A percentile compares a stretch with the other conserved stretches of the same genome.
Evolutionary conservation across 2,329 filamentous ascomycete species (phyloP).

Genomic region (Keithomyces neogunnii): DNA sequence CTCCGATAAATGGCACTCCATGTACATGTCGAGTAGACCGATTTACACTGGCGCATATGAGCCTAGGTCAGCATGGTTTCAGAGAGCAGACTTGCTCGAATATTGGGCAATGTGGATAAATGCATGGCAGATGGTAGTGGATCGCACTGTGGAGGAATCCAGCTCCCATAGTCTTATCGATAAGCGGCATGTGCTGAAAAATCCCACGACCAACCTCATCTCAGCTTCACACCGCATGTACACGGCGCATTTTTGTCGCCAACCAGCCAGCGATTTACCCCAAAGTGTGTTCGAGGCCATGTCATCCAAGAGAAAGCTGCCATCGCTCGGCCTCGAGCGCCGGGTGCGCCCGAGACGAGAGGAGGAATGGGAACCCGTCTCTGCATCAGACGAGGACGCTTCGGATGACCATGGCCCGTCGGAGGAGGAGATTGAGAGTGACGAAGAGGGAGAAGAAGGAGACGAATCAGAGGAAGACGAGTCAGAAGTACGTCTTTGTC

Average conservation of each 20-base stretch:
- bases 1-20: no score
- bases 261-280: background rate
- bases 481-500: constrained; percentile 17
- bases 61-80: no score
- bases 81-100: no score
- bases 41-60: no score
- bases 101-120: no score
- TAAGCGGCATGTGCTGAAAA: constrained; percentile 1
- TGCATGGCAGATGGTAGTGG: constrained; percentile 1
- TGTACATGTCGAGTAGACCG: no score
- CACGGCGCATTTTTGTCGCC: background rate
- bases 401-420: constrained; percentile 21
- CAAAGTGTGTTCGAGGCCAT: constrained; percentile 9
- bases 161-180: constrained; percentile 3
- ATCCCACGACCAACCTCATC: background rate
- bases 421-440: constrained; percentile 17
- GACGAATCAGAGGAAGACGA: constrained; percentile 14
- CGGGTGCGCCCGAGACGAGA: constrained; percentile 36
- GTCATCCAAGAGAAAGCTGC: constrained; percentile 31
- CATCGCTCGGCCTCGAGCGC: constrained; percentile 27
- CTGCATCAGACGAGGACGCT: constrained; percentile 16
- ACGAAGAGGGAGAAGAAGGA: constrained; percentile 20
- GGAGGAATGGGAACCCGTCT: constrained; percentile 30
- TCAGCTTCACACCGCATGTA: constrained; percentile 10
- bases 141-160: background rate